Percentiles rank a stretch among this genome's conserved stretches.
Evolutionary conservation across 805 yeast genomes (phyloP).

Genomic region (Komagataella mondaviorum): DNA sequence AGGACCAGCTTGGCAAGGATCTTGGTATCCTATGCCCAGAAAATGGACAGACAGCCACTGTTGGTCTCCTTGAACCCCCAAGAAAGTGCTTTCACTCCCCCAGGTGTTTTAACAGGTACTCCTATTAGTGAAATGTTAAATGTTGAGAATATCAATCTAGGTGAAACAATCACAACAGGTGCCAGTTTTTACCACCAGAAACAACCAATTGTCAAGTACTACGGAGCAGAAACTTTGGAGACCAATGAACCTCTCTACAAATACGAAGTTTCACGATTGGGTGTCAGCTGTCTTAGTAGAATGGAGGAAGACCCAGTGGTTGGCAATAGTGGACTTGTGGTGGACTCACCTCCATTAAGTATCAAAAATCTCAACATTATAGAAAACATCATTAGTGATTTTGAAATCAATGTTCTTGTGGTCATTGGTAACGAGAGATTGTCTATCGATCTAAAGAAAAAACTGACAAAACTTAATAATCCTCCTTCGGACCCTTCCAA

Average conservation of each 20-base stretch:
- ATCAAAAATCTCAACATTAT: conserved; percentile 37
- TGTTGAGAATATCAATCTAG: conserved; percentile 57
- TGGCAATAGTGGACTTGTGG: conserved; percentile 41
- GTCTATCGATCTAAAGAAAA: conserved; percentile 46
- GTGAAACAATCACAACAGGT: conserved; percentile 67
- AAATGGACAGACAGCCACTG: conserved; percentile 53
- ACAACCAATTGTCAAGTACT: conserved; percentile 76
- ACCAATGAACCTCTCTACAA: conserved; percentile 48
- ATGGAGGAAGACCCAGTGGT: conserved; percentile 33
- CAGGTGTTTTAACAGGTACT: conserved; percentile 78
- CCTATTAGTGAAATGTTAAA: conserved; percentile 74
- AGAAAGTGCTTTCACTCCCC: conserved; percentile 37
- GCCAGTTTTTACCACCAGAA: conserved; percentile 70
- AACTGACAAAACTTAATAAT: conserved; percentile 20
- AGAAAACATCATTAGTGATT: conserved; percentile 43
- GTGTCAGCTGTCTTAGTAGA: conserved; percentile 24
- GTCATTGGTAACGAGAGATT: conserved; percentile 71
- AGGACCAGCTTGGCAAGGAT: conserved; percentile 66
- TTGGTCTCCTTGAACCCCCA: conserved; percentile 70
- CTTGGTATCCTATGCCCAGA: conserved; percentile 62
- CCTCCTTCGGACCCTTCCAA: conserved; percentile 7
- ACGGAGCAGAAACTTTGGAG: conserved; percentile 49
- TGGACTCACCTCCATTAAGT: conserved; percentile 62
- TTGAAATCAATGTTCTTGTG: conserved; percentile 43
- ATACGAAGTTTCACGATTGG: conserved; percentile 27